Base-by-base conservation (phyloP, 2,329 filamentous ascomycete species). In the Ampelomyces quisqualis region DNA sequence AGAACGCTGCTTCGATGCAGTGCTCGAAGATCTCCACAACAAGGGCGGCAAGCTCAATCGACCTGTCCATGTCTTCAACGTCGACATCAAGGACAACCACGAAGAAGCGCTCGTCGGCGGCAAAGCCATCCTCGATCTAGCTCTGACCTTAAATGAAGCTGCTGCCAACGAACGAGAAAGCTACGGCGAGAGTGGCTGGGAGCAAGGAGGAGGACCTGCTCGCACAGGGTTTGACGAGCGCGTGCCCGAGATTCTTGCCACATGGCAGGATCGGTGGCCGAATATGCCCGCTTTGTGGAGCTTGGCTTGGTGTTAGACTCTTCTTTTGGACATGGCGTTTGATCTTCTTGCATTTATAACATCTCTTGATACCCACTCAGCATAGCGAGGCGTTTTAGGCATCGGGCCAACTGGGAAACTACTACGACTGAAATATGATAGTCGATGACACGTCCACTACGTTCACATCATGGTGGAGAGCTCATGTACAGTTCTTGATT, bases 41-140 rank as follows among this genome's bases (percentile, higher is more conserved):
- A 81, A 94, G 48, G 93, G 91, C 6, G 82, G 86, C 0, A 86
- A 88, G 3, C 75, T 98, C 42, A 98, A 98, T 68, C 77, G 89
- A 2, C 90, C 93, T 0, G 93, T 98, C 0, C 93, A 98, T 65
- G 88, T 98, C 41, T 95, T 98, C 75, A 98, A 98, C 59, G 86
- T 98, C 39, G 93, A 98, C 66, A 98, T 98, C 62, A 91, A 87
- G 68, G 93, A 98, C 71, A 98, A 97, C 62, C 93, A 97, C 62
- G 91, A 98, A 67, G 93, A 98, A 70, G 93, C 93, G 0, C 77
- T 91, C 15, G 80, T 96, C 2, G 93, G 93, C 7, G 93, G 93
- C 2, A 82, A 85, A 54, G 93, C 88, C 30, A 98, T 98, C 44
- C 77, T 97, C 24, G 93, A 98, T 62, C 77, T 98, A 23, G 93